Percentiles rank a stretch among this genome's conserved stretches.
phyloP scores from a whole-genome alignment of 306 rosid genomes.

The Luffa aegyptiaca region DNA sequence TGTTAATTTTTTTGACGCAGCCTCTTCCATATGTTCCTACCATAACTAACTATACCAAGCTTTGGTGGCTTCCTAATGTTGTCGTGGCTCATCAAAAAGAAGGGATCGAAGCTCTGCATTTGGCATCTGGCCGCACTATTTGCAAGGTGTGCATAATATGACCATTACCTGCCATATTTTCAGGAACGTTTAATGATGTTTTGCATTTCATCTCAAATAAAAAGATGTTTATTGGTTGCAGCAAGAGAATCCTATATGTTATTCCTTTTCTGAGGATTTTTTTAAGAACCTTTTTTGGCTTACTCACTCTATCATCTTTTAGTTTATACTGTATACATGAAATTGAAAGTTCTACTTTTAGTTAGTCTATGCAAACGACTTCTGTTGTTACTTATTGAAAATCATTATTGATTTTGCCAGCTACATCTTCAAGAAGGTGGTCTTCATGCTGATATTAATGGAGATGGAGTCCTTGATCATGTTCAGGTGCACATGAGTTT shows the following conservation, averaged over 20 bases:
- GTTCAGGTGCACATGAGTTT: constrained; percentile 62
- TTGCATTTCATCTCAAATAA: background rate
- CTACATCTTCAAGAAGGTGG: constrained; percentile 97
- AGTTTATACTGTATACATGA: background rate
- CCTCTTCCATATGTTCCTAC: constrained; percentile 75
- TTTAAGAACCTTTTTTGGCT: background rate
- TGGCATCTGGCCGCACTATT: constrained; percentile 90
- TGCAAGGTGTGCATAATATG: constrained; percentile 56
- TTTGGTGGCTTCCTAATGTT: constrained; percentile 99
- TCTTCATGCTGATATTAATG: constrained; percentile 96
- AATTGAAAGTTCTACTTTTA: background rate
- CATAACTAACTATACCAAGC: constrained; percentile 89
- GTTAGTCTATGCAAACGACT: background rate
- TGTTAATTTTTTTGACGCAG: constrained; percentile 42
- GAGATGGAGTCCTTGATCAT: constrained; percentile 98
- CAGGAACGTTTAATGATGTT: background rate
- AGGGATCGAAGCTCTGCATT: constrained; percentile 89
- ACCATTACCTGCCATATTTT: constrained; percentile 3
- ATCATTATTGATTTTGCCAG: constrained; percentile 34
- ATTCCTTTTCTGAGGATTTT: background rate
- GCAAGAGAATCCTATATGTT: background rate
- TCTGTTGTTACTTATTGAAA: background rate
- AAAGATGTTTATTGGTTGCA: background rate
- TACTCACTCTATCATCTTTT: background rate
- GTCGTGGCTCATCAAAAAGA: constrained; percentile 94